Evolutionary conservation across 257 asterid genomes (phyloP), one percentile per base, ranked within the genome.

Genomic region (Avicennia marina): DNA sequence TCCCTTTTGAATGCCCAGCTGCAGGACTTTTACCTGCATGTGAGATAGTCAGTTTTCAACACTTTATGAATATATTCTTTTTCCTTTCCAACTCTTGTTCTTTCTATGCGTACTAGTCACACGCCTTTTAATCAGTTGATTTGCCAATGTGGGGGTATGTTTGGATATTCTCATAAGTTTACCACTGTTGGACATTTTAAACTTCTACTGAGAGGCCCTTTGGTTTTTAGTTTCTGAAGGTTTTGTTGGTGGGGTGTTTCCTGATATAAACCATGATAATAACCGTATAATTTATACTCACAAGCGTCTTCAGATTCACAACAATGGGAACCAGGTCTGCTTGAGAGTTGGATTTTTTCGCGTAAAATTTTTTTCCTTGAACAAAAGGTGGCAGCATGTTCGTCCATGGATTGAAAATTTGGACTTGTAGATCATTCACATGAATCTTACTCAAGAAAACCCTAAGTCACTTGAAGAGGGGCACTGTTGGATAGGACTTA

Each of bases 71-170:
- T 15, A 13, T 40, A 36, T 55, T 50, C 24, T 46, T 33, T 25
- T 36, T 47, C 52, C 46, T 54, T 44, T 66, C 78, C 74, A 56
- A 78, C 66, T 41, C 34, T 33, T 64, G 63, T 67, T 70, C 38
- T 67, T 64, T 33, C 53, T 13, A 3, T 56, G 70, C 16, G 46
- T 19, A 40, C 48, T 52, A 53, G 65, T 40, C 54, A 67, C 47
- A 62, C 50, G 7, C 68, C 29, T 63, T 53, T n/a, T 60, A 60
- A 51, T 73, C 93, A 91, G 98, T 87, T 81, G 98, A 91, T 71
- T 78, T 91, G 75, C 98, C 98, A 6, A 51, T 91, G 55, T 91
- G n/a, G 98, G 98, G 98, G 98, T 90, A 85, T 69, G 89, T 46
- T 44, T 72, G 41, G 52, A 53, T 36, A 21, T 40, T 40, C 17